Base-by-base conservation (phyloP, 2,329 filamentous ascomycete species). In the Fusarium pseudograminearum region DNA sequence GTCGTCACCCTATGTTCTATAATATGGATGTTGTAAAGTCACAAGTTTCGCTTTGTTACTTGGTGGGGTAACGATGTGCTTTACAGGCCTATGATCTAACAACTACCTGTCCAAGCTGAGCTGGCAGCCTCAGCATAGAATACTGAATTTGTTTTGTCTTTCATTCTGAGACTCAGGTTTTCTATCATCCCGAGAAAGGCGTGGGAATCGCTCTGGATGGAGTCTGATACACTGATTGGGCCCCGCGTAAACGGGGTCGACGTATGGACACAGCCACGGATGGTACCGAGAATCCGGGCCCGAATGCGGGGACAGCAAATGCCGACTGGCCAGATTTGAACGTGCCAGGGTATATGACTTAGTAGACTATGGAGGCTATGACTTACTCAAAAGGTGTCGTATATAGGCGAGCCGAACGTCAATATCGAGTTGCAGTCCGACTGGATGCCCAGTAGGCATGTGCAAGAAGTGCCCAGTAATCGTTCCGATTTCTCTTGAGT, bases 261-360 rank as follows among this genome's bases (percentile, higher is more conserved):
- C 53, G n/a, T 45, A 20, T 60, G 70, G 68, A 55, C 48, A 51
- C 63, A 63, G 33, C 33, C 44, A 45, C 51, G 50, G 47, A 58
- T 31, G 38, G 34, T 69, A 48, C 72, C 70, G 70, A 67, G 58
- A 60, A 53, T 55, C 50, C 57, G 61, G 54, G 30, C 42, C 41
- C 64, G 65, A 52, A 42, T 72, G 36, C 53, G 51, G 68, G 65
- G 41, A 34, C 42, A 61, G 24, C 7, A 38, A 38, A 33, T 46
- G 18, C 44, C 28, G 44, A 46, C 12, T 30, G 44, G 10, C 44
- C 28, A 20, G 28, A 46, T 31, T 31, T 4, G 26, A 46, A 20
- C n/a, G n/a, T 22, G n/a, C 44, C n/a, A 12, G 44, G 44, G 26
- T 46, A 20, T 20, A 22, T 36, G 34, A n/a, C 34, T 18, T 11